These are phyloP conservation scores for Ilex paraguariensis DNA, from an alignment of 305 asterid genomes.

Conservation along the genomic window DNA sequence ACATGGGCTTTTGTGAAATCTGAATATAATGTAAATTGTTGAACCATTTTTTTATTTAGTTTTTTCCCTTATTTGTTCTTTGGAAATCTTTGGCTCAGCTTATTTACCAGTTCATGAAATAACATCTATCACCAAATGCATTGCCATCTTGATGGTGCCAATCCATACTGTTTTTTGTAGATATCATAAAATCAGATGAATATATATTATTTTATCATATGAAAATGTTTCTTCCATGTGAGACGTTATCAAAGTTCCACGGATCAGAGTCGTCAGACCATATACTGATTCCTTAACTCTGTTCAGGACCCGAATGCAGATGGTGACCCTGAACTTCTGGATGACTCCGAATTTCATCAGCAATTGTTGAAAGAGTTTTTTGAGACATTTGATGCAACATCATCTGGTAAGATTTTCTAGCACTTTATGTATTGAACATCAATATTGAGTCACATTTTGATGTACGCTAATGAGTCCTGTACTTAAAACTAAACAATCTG, in stretches of 20 bases:
- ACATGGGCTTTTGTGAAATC: too few relatives aligned
- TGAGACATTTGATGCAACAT: constrained; percentile 76
- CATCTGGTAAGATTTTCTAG: constrained; percentile 57
- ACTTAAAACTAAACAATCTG: too few relatives aligned
- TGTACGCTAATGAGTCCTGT: too few relatives aligned
- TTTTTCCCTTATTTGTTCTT: too few relatives aligned
- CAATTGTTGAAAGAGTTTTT: constrained; percentile 84
- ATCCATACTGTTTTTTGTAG: too few relatives aligned
- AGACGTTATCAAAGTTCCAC: not conserved
- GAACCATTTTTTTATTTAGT: too few relatives aligned
- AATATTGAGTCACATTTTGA: not conserved
- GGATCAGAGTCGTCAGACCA: not conserved
- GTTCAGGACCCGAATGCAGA: constrained; percentile 40
- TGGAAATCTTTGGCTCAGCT: too few relatives aligned
- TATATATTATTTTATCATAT: not conserved
- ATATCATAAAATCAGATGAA: too few relatives aligned
- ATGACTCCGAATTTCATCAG: constrained; percentile 87
- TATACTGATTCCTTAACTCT: constrained; percentile 13
- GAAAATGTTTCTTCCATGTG: not conserved
- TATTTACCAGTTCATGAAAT: too few relatives aligned
- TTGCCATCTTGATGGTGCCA: too few relatives aligned
- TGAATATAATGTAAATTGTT: too few relatives aligned
- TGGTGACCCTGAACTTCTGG: constrained; percentile 85
- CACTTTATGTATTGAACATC: not conserved
- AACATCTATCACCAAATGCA: too few relatives aligned